Evolutionary conservation across 2,329 filamentous ascomycete genomes (phyloP).

Genomic region (Neurospora crassa): DNA sequence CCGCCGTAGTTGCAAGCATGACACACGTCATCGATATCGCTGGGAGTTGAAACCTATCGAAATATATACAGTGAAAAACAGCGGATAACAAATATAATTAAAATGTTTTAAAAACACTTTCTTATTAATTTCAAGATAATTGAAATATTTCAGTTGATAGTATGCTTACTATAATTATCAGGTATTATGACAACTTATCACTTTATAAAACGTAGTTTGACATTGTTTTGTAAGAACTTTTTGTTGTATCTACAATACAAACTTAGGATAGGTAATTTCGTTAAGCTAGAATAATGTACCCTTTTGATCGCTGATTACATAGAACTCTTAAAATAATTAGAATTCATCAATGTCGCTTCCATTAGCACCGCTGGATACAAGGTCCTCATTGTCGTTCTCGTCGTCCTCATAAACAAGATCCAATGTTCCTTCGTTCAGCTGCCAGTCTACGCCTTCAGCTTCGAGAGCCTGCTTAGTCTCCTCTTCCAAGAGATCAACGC

Average conservation of each 20-base stretch:
- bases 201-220: too few relatives aligned
- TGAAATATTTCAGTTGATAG: too few relatives aligned
- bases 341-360: neutral
- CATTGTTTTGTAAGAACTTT: too few relatives aligned
- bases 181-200: too few relatives aligned
- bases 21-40: neutral
- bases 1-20: neutral
- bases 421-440: neutral
- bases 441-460: neutral
- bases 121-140: too few relatives aligned
- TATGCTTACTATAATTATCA: too few relatives aligned
- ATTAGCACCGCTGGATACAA: neutral
- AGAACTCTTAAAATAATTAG: neutral
- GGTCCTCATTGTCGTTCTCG: neutral
- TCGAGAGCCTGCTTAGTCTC: neutral
- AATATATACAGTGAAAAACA: too few relatives aligned
- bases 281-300: neutral
- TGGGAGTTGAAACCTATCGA: too few relatives aligned
- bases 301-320: neutral
- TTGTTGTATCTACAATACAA: too few relatives aligned
- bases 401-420: neutral
- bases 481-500: neutral
- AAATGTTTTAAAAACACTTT: too few relatives aligned
- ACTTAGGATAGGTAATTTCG: too few relatives aligned
- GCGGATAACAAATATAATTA: too few relatives aligned